Evolutionary conservation across 2,329 filamentous ascomycete species (phyloP), one percentile per base, ranked within the genome.

Genomic region (Colletotrichum tamarilloi): DNA sequence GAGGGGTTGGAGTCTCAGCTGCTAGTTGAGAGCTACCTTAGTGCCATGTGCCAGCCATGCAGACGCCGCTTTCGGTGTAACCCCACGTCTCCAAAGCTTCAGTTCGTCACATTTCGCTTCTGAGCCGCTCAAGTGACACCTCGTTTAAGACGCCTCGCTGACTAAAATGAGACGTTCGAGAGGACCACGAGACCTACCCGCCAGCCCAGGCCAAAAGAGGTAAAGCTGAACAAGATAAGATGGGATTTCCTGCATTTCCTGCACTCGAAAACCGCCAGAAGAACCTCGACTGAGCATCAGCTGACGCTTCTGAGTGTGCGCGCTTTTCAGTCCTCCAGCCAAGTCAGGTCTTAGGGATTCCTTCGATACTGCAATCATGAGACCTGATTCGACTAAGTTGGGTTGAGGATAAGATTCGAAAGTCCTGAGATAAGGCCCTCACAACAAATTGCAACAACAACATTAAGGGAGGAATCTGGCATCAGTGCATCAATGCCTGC

Each of bases 1-100:
- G 38, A 8, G 65, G 68, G 58, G 49, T 56, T 67, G 62, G 56
- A 28, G 62, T 62, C 68, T 71, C 56, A 67, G 63, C 68, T 67
- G 57, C 46, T 49, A 49, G 42, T 22, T 28, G 3, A 42, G 22
- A 11, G 42, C 42, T 22, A n/a, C 42, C 42, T 35, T 68, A 72
- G 69, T 66, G 69, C 58, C 52, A 53, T 46, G 58, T 42, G 65
- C 65, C 58, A 63, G 65, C 65, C 64, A 68, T 52, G 53, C 46
- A 19, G 69, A 60, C n/a, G 49, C 69, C 69, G 69, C 32, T 72
- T 68, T 63, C 30, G 42, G 63, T 32, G 35, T 5, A 38, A 56
- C 52, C 49, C 24, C 22, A 56, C 22, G 4, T 16, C 28, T 6
- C 3, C n/a, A 38, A 22, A 38, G 22, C 49, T 19, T 22, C 6